Conservation (phyloP, 129 eudicot species). For the Flaveria trinervia region DNA sequence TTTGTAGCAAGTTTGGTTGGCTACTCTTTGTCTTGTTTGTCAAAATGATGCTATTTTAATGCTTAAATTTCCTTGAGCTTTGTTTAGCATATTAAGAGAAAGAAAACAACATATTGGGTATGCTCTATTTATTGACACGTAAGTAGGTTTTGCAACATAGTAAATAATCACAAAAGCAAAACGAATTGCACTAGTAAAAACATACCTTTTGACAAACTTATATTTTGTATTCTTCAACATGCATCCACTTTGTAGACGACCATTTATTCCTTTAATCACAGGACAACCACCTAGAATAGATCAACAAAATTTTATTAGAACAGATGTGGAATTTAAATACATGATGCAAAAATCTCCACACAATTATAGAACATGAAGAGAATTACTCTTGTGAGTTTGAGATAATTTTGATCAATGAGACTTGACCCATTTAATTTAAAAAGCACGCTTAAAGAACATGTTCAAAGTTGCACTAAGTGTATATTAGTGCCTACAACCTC, state of each 20-base stretch:
- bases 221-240: conserved; percentile 76
- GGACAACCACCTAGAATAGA: conserved; percentile 83
- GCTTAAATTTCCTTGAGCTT: conserved; percentile 17
- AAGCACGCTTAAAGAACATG: not conserved
- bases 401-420: not conserved
- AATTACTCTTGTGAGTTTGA: conserved; percentile 10
- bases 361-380: not conserved
- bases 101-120: conserved; percentile 12
- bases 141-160: conserved; percentile 2
- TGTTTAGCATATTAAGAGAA: conserved; percentile 12
- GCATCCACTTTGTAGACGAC: conserved; percentile 98
- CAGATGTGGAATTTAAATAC: not conserved
- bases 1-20: not conserved
- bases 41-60: not conserved
- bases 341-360: conserved; percentile 14
- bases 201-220: conserved; percentile 41
- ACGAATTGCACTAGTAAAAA: conserved; percentile 6
- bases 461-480: not conserved
- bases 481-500: not conserved
- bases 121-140: not conserved
- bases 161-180: conserved; percentile 21
- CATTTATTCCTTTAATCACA: conserved; percentile 94
- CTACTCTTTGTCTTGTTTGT: not conserved
- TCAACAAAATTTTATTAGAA: not conserved
- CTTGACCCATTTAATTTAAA: not conserved